These are phyloP conservation scores for Picea sitchensis DNA, from an alignment of 75 land plant genomes.

Conservation along the genomic window DNA sequence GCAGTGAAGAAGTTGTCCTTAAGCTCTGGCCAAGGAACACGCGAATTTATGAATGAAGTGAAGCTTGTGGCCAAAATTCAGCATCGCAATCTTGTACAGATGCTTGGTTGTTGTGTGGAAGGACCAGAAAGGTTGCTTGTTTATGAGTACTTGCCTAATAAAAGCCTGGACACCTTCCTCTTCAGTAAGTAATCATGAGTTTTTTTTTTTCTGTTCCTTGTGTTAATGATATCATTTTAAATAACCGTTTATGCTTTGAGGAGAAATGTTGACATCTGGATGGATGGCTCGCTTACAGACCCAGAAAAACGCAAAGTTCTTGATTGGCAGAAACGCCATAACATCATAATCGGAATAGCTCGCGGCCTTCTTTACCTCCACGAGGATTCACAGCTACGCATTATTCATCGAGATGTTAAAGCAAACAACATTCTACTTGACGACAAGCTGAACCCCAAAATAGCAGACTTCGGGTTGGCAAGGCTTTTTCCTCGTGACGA, in stretches of 20 bases:
- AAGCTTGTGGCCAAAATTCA: slow-evolving; percentile 5
- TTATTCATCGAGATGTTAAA: slow-evolving; percentile 21
- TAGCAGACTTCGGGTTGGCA: slow-evolving; percentile 28
- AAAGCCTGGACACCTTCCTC: slow-evolving; percentile 4
- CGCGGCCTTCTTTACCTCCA: slow-evolving; percentile 11
- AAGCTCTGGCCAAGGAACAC: too few relatives aligned
- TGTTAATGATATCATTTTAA: too few relatives aligned
- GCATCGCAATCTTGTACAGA: slow-evolving; percentile 17
- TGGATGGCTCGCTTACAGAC: too few relatives aligned
- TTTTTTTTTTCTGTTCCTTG: too few relatives aligned
- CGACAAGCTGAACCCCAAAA: slow-evolving; percentile 13
- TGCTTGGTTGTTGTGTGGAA: slow-evolving; percentile 22
- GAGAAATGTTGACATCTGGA: too few relatives aligned
- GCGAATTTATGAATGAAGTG: slow-evolving; percentile 15
- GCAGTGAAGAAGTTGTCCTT: too few relatives aligned
- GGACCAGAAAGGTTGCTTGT: slow-evolving; percentile 18
- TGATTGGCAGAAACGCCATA: slow-evolving; percentile 5
- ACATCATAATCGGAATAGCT: slow-evolving; percentile 10
- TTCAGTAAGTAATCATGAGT: not conserved
- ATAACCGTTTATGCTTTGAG: too few relatives aligned
- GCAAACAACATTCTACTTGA: slow-evolving; percentile 23
- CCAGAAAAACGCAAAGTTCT: not conserved
- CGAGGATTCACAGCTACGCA: not conserved
- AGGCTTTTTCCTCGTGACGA: slow-evolving; percentile 19
- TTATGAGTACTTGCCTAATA: slow-evolving; percentile 19